Evolutionary conservation across 1,139 yeast species (phyloP).

Genomic region (Nakaseomyces delphensis): DNA sequence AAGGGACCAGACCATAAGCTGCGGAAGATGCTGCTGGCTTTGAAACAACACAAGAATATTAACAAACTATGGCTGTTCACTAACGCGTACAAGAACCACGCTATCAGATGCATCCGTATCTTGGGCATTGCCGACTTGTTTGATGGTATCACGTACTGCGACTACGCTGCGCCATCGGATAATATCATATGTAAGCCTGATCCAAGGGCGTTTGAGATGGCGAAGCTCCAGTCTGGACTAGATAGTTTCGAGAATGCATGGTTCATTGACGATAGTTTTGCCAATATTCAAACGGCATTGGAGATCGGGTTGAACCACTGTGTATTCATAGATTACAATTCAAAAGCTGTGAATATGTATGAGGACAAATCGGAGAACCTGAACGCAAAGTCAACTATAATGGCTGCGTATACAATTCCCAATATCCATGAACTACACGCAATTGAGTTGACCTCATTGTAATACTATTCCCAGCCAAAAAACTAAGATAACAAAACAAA

Average conservation of each 20-base stretch:
- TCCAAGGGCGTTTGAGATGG: constrained; percentile 46
- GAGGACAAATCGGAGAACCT: constrained; percentile 5
- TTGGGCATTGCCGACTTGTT: constrained; percentile 84
- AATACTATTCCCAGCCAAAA: too few species aligned
- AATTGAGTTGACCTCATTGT: constrained; percentile 4
- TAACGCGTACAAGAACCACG: constrained; percentile 89
- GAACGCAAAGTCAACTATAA: constrained; percentile 3
- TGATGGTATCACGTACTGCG: constrained; percentile 90
- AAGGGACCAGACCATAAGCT: constrained; percentile 45
- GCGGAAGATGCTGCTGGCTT: constrained; percentile 41
- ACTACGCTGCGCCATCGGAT: constrained; percentile 43
- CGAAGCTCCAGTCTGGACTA: constrained; percentile 56
- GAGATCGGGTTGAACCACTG: constrained; percentile 38
- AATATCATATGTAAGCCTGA: constrained; percentile 86
- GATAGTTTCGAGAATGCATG: constrained; percentile 41
- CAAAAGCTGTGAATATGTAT: constrained; percentile 2
- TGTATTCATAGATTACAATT: constrained; percentile 12
- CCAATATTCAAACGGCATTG: constrained; percentile 43
- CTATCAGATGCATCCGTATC: constrained; percentile 61
- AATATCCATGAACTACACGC: constrained; percentile 25
- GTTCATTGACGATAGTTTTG: constrained; percentile 80
- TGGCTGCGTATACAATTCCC: constrained; percentile 19
- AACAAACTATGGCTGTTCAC: constrained; percentile 79
- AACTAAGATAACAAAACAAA: not conserved
- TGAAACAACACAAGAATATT: constrained; percentile 41